Conservation (phyloP, 2,329 filamentous ascomycete genomes). For the Botrytis paeoniae region DNA sequence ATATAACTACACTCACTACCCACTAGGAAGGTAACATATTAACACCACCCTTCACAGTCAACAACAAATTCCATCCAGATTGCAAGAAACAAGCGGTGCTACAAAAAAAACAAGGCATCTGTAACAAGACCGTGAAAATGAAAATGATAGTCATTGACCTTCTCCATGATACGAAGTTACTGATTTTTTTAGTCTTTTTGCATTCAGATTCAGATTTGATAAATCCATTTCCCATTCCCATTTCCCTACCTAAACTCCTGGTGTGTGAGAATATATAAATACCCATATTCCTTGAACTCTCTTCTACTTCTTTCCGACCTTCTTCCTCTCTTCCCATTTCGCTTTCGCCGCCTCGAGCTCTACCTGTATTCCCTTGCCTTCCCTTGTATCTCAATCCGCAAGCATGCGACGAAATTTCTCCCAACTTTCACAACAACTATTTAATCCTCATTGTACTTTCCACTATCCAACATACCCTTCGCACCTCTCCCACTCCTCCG, state of each 20-base stretch:
- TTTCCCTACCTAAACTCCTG: neutral
- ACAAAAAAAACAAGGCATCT: neutral
- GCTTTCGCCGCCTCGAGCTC: neutral
- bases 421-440: neutral
- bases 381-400: neutral
- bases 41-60: neutral
- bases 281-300: neutral
- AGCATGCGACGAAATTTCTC: neutral
- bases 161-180: neutral
- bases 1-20: neutral
- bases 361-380: neutral
- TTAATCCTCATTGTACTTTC: conserved; percentile 30
- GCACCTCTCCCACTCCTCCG: conserved; percentile 35
- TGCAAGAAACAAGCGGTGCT: neutral
- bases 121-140: neutral
- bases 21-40: neutral
- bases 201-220: neutral
- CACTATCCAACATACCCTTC: conserved; percentile 40
- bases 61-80: neutral
- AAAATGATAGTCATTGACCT: neutral
- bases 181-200: neutral
- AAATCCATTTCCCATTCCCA: neutral
- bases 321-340: neutral
- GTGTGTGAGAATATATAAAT: neutral
- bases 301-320: neutral